Conservation (phyloP, 208 protist genomes). For the Crithidia acanthocephali region DNA sequence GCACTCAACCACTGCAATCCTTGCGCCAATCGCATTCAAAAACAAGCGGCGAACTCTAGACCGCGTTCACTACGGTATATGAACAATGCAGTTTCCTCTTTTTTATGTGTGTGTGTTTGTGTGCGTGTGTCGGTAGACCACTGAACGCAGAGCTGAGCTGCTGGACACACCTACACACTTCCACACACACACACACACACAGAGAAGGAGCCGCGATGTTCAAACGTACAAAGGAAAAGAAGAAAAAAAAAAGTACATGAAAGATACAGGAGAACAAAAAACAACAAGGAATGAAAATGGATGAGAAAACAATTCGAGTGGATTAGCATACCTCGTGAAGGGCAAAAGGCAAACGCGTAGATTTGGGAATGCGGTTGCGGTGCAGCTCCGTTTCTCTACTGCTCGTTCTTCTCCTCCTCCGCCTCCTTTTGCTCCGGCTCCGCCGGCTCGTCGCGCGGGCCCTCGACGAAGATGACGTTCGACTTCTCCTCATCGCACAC, state of each 20-base stretch:
- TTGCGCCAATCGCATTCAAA: too few species aligned
- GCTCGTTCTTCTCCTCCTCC: slow-evolving; percentile 26
- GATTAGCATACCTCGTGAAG: neutral
- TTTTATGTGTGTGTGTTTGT: too few species aligned
- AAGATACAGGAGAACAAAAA: neutral
- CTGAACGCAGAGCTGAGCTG: too few species aligned
- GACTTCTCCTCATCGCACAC: slow-evolving; percentile 89
- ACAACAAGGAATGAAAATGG: neutral
- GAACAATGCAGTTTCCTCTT: too few species aligned
- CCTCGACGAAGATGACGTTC: slow-evolving; percentile 90
- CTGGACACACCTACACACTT: too few species aligned
- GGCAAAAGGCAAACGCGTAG: neutral
- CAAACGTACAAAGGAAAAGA: neutral
- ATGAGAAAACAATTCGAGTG: neutral
- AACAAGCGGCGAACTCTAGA: too few species aligned
- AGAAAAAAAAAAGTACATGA: neutral
- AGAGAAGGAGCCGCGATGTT: too few species aligned
- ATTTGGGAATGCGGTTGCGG: too few species aligned
- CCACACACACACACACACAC: too few species aligned
- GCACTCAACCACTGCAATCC: too few species aligned
- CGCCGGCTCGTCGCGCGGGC: slow-evolving; percentile 39
- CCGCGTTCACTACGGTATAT: too few species aligned
- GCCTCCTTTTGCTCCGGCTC: slow-evolving; percentile 23
- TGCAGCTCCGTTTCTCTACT: slow-evolving; percentile 6
- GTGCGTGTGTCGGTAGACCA: too few species aligned